Conservation (phyloP, 306 rosid species). For the Cucurbita moschata region DNA sequence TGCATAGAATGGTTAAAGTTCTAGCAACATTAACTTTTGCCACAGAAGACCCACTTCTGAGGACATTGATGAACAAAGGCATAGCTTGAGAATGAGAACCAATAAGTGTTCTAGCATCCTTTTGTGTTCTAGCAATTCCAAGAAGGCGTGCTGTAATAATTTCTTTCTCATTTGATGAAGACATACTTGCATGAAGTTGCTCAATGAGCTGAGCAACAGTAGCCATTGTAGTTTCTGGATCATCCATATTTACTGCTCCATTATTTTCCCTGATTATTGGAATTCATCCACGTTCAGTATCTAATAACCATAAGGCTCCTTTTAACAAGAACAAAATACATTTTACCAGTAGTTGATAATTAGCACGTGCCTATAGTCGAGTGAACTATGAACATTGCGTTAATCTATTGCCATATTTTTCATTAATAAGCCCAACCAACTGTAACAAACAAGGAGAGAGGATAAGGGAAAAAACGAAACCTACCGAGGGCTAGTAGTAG, state of each 20-base stretch:
- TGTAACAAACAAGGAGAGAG: not conserved
- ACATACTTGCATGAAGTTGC: constrained; percentile 73
- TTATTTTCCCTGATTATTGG: constrained; percentile 37
- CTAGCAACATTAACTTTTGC: constrained; percentile 87
- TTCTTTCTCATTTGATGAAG: constrained; percentile 75
- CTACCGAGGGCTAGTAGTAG: constrained; percentile 31
- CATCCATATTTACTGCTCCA: constrained; percentile 42
- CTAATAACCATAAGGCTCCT: not conserved
- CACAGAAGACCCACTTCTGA: constrained; percentile 59
- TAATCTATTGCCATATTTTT: not conserved
- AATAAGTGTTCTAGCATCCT: constrained; percentile 66
- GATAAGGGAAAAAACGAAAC: constrained; percentile 11
- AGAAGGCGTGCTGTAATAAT: constrained; percentile 54
- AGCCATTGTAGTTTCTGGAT: constrained; percentile 65
- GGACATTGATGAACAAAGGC: constrained; percentile 91
- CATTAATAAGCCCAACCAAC: not conserved
- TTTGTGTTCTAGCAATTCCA: constrained; percentile 49
- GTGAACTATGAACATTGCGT: not conserved
- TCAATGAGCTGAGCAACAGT: constrained; percentile 72
- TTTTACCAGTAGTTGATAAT: not conserved
- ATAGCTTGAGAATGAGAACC: constrained; percentile 97
- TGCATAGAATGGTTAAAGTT: constrained; percentile 69
- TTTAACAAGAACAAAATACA: not conserved
- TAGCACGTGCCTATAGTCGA: not conserved
- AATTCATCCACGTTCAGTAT: not conserved